Percentiles rank a stretch among this genome's conserved stretches.
Conservation (phyloP, 164 flowering plant species). For the Cinnamomum chago region DNA sequence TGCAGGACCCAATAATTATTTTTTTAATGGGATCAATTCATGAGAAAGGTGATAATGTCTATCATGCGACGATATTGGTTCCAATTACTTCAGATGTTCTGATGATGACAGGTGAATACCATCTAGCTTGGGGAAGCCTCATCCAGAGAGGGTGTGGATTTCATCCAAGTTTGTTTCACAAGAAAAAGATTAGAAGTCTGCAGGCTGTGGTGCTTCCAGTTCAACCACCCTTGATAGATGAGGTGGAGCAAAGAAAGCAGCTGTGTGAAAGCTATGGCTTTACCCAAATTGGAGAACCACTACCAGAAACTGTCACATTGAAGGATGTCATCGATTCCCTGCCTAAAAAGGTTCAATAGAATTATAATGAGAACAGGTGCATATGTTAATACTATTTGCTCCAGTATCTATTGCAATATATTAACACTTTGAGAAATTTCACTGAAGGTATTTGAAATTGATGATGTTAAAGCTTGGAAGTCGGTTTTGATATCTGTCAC, state of each 20-base stretch:
- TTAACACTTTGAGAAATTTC: constrained; percentile 6
- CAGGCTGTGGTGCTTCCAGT: constrained; percentile 58
- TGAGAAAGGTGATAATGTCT: background rate
- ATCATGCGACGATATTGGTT: background rate
- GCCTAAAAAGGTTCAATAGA: constrained; percentile 62
- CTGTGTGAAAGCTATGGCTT: constrained; percentile 83
- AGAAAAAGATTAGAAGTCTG: constrained; percentile 21
- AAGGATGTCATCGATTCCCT: constrained; percentile 65
- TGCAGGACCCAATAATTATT: background rate
- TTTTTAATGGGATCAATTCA: background rate
- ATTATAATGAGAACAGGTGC: background rate
- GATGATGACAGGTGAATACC: constrained; percentile 35
- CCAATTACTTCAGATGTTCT: background rate
- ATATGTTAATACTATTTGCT: background rate
- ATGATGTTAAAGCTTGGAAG: constrained; percentile 78
- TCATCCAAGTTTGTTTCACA: constrained; percentile 17
- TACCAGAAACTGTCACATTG: constrained; percentile 65
- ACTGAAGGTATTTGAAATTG: constrained; percentile 77
- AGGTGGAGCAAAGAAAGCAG: constrained; percentile 48
- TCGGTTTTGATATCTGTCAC: constrained; percentile 63
- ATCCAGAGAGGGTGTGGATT: constrained; percentile 17
- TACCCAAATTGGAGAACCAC: constrained; percentile 79
- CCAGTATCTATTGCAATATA: background rate
- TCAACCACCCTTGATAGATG: constrained; percentile 35
- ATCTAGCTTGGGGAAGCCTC: constrained; percentile 35